Percentiles rank a stretch among this genome's conserved stretches.
Evolutionary conservation across 306 rosid species (phyloP).

Genomic region (Crotalaria pallida): DNA sequence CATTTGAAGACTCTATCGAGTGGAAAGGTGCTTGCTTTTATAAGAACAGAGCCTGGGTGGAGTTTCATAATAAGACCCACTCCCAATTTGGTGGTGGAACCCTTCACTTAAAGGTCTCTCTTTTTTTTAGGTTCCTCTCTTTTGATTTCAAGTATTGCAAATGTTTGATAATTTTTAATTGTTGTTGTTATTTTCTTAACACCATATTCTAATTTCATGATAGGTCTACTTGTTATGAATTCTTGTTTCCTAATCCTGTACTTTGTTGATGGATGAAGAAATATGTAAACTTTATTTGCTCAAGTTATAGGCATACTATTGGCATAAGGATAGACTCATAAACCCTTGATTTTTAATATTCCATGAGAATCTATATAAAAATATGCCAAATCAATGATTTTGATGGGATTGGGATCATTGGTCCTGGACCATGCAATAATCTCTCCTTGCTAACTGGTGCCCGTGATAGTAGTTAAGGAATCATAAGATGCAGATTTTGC

Average conservation of each 20-base stretch:
- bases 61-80: slow-evolving; percentile 58
- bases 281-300: background rate
- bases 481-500: no score
- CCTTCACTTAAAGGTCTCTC: slow-evolving; percentile 71
- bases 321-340: no score
- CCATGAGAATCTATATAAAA: no score
- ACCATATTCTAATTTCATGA: background rate
- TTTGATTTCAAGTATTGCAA: background rate
- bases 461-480: no score
- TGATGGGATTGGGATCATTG: no score
- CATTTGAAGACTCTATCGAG: slow-evolving; percentile 11
- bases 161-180: slow-evolving; percentile 5
- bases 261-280: background rate
- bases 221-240: background rate
- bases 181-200: no score
- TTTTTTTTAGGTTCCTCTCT: background rate
- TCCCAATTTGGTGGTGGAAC: slow-evolving; percentile 85
- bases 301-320: background rate
- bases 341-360: no score
- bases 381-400: no score
- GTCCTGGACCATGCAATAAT: no score
- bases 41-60: slow-evolving; percentile 82
- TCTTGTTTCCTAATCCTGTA: background rate
- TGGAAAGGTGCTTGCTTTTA: slow-evolving; percentile 92
- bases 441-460: no score